Evolutionary conservation across 2,329 filamentous ascomycete species (phyloP).

Genomic region (Verticillium albo-atrum): DNA sequence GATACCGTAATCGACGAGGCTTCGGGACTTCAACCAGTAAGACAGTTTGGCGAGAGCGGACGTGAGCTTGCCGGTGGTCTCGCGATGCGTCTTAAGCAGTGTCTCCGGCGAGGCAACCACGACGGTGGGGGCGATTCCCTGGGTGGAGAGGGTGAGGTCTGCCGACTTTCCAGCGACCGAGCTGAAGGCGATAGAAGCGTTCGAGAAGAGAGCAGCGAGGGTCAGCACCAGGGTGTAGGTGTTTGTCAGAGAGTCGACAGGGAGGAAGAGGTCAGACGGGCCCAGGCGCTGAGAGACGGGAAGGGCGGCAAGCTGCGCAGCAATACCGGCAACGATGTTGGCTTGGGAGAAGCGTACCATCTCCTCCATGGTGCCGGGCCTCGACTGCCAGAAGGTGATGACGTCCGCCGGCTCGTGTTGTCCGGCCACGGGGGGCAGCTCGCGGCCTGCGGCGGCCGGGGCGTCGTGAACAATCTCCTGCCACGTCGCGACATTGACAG

Average conservation of each 20-base stretch:
- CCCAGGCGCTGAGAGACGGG: constrained; percentile 70
- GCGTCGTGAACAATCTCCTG: constrained; percentile 78
- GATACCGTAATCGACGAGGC: constrained; percentile 64
- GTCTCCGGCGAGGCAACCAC: constrained; percentile 74
- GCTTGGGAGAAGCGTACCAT: constrained; percentile 77
- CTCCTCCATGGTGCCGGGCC: constrained; percentile 50
- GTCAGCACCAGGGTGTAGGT: constrained; percentile 77
- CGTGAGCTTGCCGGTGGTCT: constrained; percentile 54
- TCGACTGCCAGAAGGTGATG: constrained; percentile 63
- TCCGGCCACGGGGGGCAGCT: constrained; percentile 61
- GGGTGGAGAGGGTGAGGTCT: constrained; percentile 68
- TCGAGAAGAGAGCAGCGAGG: constrained; percentile 77
- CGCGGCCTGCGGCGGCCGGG: constrained; percentile 49
- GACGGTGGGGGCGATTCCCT: constrained; percentile 74
- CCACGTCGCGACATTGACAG: constrained; percentile 84
- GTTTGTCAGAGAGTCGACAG: constrained; percentile 74
- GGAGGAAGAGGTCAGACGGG: constrained; percentile 75
- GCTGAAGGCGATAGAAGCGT: constrained; percentile 82
- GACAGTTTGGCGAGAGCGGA: constrained; percentile 62
- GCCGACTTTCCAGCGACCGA: constrained; percentile 73
- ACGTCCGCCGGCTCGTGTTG: constrained; percentile 50
- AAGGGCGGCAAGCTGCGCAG: constrained; percentile 70
- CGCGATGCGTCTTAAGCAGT: constrained; percentile 61
- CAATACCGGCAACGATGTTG: constrained; percentile 85
- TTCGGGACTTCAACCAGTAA: constrained; percentile 67